Evolutionary conservation across 73 alveolate species (phyloP), one percentile per base, ranked within the genome.

Genomic region (Stentor coeruleus): DNA sequence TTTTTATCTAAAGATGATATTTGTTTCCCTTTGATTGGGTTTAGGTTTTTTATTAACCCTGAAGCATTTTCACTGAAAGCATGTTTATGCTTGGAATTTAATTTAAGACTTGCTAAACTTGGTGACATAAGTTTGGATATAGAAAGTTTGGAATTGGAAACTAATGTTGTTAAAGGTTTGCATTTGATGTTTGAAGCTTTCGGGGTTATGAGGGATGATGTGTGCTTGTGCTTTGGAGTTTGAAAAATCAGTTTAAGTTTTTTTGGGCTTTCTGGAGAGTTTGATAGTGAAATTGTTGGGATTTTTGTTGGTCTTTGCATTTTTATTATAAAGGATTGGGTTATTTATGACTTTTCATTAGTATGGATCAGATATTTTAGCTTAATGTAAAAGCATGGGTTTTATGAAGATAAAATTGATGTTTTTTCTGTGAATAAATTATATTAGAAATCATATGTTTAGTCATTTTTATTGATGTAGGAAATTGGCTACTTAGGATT

Each of bases 141-240:
- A 20, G 66, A 49, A 49, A 49, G 66, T 20, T 49, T 49, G 66
- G 28, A 11, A 6, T 49, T 49, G 6, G 66, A 49, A 11, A 11
- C 20, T 49, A 20, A 49, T 49, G 28, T 20, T 49, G 66, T 11
- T n/a, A n/a, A n/a, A n/a, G n/a, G n/a, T n/a, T n/a, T n/a, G 66
- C 28, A 6, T 49, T 6, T 11, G 66, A 49, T 49, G 6, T 49
- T 6, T 6, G 66, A 49, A 49, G 66, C 20, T 49, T 49, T 49
- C 20, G 66, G 66, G 20, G 66, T 49, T 6, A 49, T 49, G 6
- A 49, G 66, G 20, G 66, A 49, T 11, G 6, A 11, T 20, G 66
- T 49, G 66, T 49, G 66, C 20, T 49, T 49, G 66, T 49, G 66
- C 66, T 49, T 49, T 20, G 66, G 66, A 49, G 66, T 49, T 49